Evolutionary conservation across 805 yeast genomes (phyloP).

Genomic region (Tetrapisispora phaffii): DNA sequence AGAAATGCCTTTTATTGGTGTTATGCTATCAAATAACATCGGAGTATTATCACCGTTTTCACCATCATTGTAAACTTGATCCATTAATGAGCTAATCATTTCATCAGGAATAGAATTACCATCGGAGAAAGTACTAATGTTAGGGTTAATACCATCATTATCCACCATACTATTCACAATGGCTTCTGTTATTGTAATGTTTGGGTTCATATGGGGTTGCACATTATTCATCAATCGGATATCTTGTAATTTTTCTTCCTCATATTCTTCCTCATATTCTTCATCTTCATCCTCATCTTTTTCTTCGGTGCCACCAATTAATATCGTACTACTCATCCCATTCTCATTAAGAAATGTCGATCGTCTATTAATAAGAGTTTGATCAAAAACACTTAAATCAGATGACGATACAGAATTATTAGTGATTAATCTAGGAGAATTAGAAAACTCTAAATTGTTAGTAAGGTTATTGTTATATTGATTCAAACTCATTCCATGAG

Average conservation of each 20-base stretch:
- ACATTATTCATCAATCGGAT: neutral
- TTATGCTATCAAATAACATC: neutral
- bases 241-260: neutral
- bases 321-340: neutral
- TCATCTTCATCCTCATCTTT: neutral
- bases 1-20: neutral
- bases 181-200: neutral
- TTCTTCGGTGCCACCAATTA: neutral
- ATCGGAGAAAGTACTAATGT: neutral
- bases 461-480: neutral
- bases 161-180: neutral
- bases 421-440: neutral
- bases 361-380: neutral
- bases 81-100: neutral
- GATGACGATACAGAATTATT: neutral
- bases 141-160: neutral
- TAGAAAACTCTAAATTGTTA: neutral
- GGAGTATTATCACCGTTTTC: neutral
- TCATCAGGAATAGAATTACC: neutral
- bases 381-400: conserved; percentile 1
- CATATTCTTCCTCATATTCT: neutral
- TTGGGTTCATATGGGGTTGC: neutral
- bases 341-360: neutral
- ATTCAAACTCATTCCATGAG: conserved; percentile 3
- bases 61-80: neutral